Evolutionary conservation across 2,329 filamentous ascomycete genomes (phyloP).

Genomic region (Colletotrichum caudatum): DNA sequence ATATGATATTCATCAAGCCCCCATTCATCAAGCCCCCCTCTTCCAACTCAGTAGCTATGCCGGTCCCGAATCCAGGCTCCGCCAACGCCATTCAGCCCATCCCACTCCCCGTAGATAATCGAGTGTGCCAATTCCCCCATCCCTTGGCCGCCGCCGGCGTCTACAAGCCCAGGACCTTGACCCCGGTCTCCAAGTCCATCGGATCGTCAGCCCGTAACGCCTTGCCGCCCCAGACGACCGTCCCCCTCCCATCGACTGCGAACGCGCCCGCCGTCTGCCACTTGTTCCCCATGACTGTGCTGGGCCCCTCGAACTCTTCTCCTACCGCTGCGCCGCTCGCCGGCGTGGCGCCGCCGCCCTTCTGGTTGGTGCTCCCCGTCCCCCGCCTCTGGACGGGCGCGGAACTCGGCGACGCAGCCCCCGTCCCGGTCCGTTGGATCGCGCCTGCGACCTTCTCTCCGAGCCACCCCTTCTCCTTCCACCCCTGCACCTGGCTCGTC

Average conservation of each 20-base stretch:
- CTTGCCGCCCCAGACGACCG: slow-evolving; percentile 64
- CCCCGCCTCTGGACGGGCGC: slow-evolving; percentile 34
- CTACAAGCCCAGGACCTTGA: slow-evolving; percentile 48
- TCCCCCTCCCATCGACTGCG: slow-evolving; percentile 62
- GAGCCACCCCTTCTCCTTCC: slow-evolving; percentile 67
- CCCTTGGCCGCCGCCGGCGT: neutral
- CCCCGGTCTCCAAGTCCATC: slow-evolving; percentile 65
- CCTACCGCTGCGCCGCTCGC: slow-evolving; percentile 43
- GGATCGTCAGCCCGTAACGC: slow-evolving; percentile 62
- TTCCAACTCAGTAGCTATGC: neutral
- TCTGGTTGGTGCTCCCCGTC: slow-evolving; percentile 8
- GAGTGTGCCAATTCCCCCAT: neutral
- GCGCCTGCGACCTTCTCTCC: slow-evolving; percentile 63
- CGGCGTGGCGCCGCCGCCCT: neutral
- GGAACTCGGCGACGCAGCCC: slow-evolving; percentile 12
- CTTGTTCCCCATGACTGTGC: slow-evolving; percentile 65
- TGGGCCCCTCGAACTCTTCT: slow-evolving; percentile 52
- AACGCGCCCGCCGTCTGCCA: slow-evolving; percentile 68
- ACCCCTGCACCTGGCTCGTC: slow-evolving; percentile 63
- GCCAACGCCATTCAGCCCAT: neutral
- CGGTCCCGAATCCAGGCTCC: neutral
- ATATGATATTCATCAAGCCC: slow-evolving; percentile 1
- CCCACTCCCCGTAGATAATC: no score
- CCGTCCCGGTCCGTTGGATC: slow-evolving; percentile 50
- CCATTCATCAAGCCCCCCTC: neutral